Evolutionary conservation across 805 yeast genomes (phyloP).

Genomic region (Yarrowia deformans): DNA sequence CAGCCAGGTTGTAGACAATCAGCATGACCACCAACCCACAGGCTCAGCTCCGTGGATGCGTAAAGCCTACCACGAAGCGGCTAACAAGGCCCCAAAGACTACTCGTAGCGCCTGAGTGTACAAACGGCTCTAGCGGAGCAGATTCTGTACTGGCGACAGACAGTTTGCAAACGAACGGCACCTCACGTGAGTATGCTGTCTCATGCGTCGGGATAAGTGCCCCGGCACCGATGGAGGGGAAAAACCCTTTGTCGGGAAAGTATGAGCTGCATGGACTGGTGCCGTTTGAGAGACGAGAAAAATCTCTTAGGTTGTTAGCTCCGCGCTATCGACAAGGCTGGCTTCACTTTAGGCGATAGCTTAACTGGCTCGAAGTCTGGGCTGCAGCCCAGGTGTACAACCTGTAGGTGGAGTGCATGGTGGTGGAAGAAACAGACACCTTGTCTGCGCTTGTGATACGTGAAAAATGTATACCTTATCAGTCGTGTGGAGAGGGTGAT

Average conservation of each 20-base stretch:
- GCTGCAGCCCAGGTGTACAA: conserved; percentile 1
- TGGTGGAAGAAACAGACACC: background rate
- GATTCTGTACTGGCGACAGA: too few species aligned
- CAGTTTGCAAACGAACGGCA: conserved; percentile 1
- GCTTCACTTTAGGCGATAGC: conserved; percentile 21
- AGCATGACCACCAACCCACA: background rate
- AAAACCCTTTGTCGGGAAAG: conserved; percentile 1
- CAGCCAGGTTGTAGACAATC: background rate
- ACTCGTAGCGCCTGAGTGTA: background rate
- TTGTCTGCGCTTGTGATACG: conserved; percentile 6
- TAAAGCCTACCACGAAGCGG: conserved; percentile 1
- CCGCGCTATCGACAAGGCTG: conserved; percentile 10
- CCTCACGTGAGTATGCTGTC: conserved; percentile 29
- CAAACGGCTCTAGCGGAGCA: conserved; percentile 7
- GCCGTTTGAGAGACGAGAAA: background rate
- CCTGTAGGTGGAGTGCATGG: conserved; percentile 15
- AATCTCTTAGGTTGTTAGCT: background rate
- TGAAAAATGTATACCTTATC: conserved; percentile 26
- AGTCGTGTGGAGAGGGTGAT: background rate
- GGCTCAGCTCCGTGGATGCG: too few species aligned
- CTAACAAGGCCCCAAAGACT: background rate
- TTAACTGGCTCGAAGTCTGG: conserved; percentile 22
- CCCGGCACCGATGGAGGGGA: conserved; percentile 5
- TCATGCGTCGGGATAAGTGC: conserved; percentile 28
- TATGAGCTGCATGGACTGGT: background rate